Evolutionary conservation across 148 eudicot species (phyloP), one percentile per base, ranked within the genome.

Genomic region (Arbutus unedo): DNA sequence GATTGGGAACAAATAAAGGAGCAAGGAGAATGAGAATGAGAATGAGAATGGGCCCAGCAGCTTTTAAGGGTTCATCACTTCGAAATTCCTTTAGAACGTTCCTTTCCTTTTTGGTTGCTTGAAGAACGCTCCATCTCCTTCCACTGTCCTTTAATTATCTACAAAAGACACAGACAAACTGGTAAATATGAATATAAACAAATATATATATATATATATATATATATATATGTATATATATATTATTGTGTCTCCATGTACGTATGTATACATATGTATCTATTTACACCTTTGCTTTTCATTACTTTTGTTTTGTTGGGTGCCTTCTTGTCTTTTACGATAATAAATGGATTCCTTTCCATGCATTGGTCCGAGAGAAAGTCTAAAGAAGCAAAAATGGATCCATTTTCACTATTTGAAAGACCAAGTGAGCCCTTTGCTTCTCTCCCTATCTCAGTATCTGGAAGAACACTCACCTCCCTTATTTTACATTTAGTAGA

Each of bases 291-390:
- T 31, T 31, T 31, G 38, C 38, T 31, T 31, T 31, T 31, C 38
- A 31, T 31, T 31, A 31, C 38, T 14, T 44, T 59, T 78, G 14
- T 19, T 44, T 79, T 44, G 44, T 8, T n/a, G 16, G 54, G 21
- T 45, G n/a, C n/a, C 25, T 60, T 60, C 31, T 54, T 79, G 62
- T 50, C 50, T 45, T 62, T 64, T 43, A 78, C 71, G n/a, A 78
- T 60, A 41, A 45, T 5, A 78, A 19, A 60, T 78, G 81, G 81
- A 59, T 44, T 60, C 53, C 64, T 67, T 79, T 79, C 55, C 73
- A 62, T 62, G 74, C 73, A 64, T 79, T 64, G 81, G 73, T 79
- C 56, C 56, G 21, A 79, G 81, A 79, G 81, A 79, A 79, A 79
- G 81, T 53, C 81, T 45, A 62, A 62, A 79, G 54, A 45, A 44